Percentiles rank a stretch among this genome's conserved stretches.
Conservation (phyloP, 2,329 filamentous ascomycete genomes). For the Aplosporella prunicola region DNA sequence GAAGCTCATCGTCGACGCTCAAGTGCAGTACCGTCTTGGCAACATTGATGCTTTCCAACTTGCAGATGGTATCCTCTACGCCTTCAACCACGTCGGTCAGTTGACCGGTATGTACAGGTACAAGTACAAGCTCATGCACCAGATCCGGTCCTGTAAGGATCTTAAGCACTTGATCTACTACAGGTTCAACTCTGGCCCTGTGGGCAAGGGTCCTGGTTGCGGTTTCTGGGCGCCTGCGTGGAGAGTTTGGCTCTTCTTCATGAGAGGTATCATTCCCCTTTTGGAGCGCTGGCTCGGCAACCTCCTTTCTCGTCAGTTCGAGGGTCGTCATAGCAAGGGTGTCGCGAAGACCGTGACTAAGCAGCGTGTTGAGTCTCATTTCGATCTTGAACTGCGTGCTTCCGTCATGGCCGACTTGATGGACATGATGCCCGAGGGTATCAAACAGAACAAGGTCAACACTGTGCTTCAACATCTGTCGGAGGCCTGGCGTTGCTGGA, state of each 20-base stretch:
- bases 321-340: slow-evolving; percentile 96
- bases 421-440: slow-evolving; percentile 99
- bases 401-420: slow-evolving; percentile 98
- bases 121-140: slow-evolving; percentile 99
- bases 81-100: slow-evolving; percentile 98
- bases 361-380: slow-evolving; percentile 97
- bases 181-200: slow-evolving; percentile 91
- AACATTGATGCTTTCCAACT: slow-evolving; percentile 99
- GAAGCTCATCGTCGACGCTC: slow-evolving; percentile 95
- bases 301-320: slow-evolving; percentile 90
- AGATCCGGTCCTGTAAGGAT: slow-evolving; percentile 98
- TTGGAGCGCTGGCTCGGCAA: slow-evolving; percentile 97
- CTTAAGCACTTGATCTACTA: slow-evolving; percentile 99
- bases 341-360: slow-evolving; percentile 99
- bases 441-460: slow-evolving; percentile 99
- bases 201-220: slow-evolving; percentile 94
- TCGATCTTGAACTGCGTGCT: slow-evolving; percentile 90
- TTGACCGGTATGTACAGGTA: slow-evolving; percentile 99
- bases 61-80: slow-evolving; percentile 96
- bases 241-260: slow-evolving; percentile 99
- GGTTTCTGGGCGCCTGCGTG: slow-evolving; percentile 99
- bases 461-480: slow-evolving; percentile 94
- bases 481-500: slow-evolving; percentile 99
- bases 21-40: slow-evolving; percentile 92
- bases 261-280: slow-evolving; percentile 94